Evolutionary conservation across 1,284 basidiomycete species (phyloP).

Genomic region (Sporisorium iseilematis-ciliati): DNA sequence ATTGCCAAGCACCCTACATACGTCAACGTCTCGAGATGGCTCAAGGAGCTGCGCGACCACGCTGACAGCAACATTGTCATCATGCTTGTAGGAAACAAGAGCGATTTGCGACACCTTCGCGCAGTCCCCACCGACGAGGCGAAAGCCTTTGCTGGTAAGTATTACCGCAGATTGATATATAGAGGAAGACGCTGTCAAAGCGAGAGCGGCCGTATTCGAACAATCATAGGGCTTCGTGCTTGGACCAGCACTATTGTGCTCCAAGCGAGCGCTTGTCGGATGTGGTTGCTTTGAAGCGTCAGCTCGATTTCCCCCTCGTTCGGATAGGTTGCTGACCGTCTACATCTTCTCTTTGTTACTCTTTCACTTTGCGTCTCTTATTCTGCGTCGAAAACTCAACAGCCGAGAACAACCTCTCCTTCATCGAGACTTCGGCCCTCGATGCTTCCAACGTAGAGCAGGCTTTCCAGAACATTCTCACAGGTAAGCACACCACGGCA

Average conservation of each 20-base stretch:
- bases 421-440: conserved; percentile 98
- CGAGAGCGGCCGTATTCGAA: background rate
- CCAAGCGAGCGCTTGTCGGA: background rate
- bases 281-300: background rate
- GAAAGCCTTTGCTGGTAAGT: conserved; percentile 68
- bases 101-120: conserved; percentile 95
- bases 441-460: conserved; percentile 96
- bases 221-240: no score
- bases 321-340: background rate
- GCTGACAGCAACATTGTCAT: conserved; percentile 73
- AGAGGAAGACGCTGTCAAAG: background rate
- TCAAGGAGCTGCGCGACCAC: conserved; percentile 89
- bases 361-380: background rate
- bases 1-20: conserved; percentile 87
- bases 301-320: background rate
- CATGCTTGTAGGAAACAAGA: conserved; percentile 79
- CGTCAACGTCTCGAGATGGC: conserved; percentile 94
- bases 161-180: background rate
- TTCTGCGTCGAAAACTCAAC: background rate
- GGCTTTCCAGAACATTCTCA: conserved; percentile 95
- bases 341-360: background rate
- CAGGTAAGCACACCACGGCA: conserved; percentile 75
- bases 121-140: conserved; percentile 88
- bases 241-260: no score
- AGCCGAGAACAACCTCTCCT: conserved; percentile 85